Base-by-base conservation (phyloP, 495 filamentous ascomycete species). In the Hypoxylon perforatum region DNA sequence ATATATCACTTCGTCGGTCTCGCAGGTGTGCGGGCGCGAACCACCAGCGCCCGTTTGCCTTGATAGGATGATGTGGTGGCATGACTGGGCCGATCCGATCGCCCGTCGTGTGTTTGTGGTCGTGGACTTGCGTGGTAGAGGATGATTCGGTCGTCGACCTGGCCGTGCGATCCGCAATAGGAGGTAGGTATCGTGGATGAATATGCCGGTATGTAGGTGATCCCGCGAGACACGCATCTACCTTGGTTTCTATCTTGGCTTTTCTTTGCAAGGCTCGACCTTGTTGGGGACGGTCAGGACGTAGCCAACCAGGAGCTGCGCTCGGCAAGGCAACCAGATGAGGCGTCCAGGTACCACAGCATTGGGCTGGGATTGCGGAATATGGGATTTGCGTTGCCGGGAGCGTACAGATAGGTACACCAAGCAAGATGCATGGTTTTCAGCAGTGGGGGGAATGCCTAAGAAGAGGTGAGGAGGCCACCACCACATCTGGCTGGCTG, bases 41-140 rank as follows among this genome's bases (percentile, higher is more conserved):
- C 30, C 30, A 10, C 25, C 25, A n/a, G n/a, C 25, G 25, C 30
- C 42, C 48, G 45, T 56, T 52, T 57, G 44, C 48, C 58, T 14
- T 4, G 60, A 44, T 69, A 57, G 55, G 50, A 57, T 69, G 65
- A 69, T 69, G 65, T 69, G 65, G 65, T 69, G 65, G 65, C 60
- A 50, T 64, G 65, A 64, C 55, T 15, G 41, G 49, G n/a, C n/a
- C n/a, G n/a, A n/a, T n/a, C 36, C 42, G 63, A 47, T 28, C 44
- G 41, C 25, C 54, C n/a, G 25, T 47, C 47, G 54, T 60, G 23
- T 63, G 59, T 67, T 58, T 33, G 30, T 33, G 25, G 25, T 9
- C 8, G 53, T 49, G 54, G 39, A 41, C 11, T 44, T n/a, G 19
- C 11, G 18, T 45, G 39, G 53, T 45, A 25, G 25, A 44, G 53